Evolutionary conservation across 768 basidiomycete species (phyloP).

Genomic region (Trametes sanguinea): DNA sequence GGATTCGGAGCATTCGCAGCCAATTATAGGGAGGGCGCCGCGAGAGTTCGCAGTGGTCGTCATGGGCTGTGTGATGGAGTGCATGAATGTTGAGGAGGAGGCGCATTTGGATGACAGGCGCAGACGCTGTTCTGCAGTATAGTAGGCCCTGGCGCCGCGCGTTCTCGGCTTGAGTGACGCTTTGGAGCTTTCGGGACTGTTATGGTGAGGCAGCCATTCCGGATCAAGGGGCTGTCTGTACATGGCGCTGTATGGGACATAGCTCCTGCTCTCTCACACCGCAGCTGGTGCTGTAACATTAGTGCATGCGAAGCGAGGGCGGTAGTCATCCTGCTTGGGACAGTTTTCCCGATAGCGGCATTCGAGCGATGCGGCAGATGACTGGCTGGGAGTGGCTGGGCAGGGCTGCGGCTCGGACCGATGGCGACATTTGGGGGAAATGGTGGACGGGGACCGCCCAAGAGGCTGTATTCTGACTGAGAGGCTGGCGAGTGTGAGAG

Average conservation of each 20-base stretch:
- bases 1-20: neutral
- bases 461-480: neutral
- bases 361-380: neutral
- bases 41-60: constrained; percentile 1
- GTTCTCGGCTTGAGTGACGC: neutral
- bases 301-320: neutral
- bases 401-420: neutral
- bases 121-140: neutral
- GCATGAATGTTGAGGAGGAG: neutral
- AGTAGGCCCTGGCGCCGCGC: neutral
- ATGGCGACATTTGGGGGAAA: neutral
- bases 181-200: neutral
- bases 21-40: constrained; percentile 2
- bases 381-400: neutral
- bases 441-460: neutral
- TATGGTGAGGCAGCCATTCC: neutral
- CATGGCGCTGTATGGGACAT: neutral
- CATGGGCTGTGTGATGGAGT: neutral
- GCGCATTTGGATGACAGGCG: neutral
- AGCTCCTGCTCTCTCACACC: neutral
- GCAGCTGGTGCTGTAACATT: neutral
- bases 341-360: neutral
- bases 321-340: neutral
- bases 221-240: constrained; percentile 6
- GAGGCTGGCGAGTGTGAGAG: neutral